Percentiles rank a stretch among this genome's conserved stretches.
These are phyloP conservation scores for Wickerhamomyces bisporus DNA, from an alignment of 805 yeast species.

Conservation along the genomic window DNA sequence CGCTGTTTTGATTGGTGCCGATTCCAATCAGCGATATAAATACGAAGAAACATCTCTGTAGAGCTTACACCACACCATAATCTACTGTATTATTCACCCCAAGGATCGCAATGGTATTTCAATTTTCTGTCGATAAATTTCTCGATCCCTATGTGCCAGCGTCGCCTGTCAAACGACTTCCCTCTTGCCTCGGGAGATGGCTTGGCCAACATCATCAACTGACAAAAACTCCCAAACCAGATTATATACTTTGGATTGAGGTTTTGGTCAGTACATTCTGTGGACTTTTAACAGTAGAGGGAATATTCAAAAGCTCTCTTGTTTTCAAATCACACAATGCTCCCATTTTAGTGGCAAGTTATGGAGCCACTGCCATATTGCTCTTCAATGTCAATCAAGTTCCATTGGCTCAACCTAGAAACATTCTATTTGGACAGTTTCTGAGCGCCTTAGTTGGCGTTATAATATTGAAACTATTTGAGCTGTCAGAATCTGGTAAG, in stretches of 20 bases:
- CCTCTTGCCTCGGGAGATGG: conserved; percentile 30
- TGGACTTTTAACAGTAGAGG: conserved; percentile 43
- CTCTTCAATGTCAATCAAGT: conserved; percentile 49
- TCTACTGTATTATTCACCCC: not conserved
- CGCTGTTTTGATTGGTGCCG: too few relatives aligned
- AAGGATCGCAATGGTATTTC: not conserved
- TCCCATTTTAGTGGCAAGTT: conserved; percentile 47
- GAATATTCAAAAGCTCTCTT: conserved; percentile 34
- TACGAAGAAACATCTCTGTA: too few relatives aligned
- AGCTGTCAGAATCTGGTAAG: conserved; percentile 36
- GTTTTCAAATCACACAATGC: conserved; percentile 36
- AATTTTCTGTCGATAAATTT: conserved; percentile 15
- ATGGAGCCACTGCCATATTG: conserved; percentile 61
- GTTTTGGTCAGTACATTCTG: conserved; percentile 39
- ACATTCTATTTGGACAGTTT: conserved; percentile 52
- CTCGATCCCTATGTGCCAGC: conserved; percentile 15
- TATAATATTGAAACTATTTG: conserved; percentile 48
- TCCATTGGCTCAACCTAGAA: conserved; percentile 65
- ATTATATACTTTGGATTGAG: conserved; percentile 42
- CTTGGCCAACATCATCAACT: conserved; percentile 33
- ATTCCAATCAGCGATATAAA: too few relatives aligned
- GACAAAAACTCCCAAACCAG: conserved; percentile 25
- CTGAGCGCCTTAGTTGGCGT: conserved; percentile 49
- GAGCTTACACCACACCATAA: too few relatives aligned
- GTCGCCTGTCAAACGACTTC: conserved; percentile 28